These are phyloP conservation scores for Phytophthora fragariaefolia DNA, from an alignment of 352 stramenopile species.

Conservation along the genomic window DNA sequence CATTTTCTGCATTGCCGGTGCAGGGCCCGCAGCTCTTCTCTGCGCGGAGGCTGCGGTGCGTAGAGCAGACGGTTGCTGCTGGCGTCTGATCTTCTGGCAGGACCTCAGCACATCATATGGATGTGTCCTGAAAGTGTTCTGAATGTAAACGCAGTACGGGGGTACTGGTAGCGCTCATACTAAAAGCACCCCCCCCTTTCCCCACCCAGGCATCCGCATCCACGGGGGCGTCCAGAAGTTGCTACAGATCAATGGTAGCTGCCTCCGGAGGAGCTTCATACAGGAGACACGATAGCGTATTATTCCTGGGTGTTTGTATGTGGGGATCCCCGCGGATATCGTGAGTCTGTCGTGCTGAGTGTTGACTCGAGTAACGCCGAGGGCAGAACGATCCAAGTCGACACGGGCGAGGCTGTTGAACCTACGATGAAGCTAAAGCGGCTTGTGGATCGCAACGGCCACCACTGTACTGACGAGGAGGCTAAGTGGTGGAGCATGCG, in stretches of 20 bases:
- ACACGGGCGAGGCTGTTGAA: neutral
- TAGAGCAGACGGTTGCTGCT: no score
- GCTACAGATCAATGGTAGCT: no score
- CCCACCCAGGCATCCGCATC: neutral
- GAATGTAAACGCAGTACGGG: neutral
- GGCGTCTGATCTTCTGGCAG: no score
- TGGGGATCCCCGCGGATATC: conserved; percentile 3
- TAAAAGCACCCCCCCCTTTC: neutral
- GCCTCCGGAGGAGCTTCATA: neutral
- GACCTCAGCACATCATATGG: no score
- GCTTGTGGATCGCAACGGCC: neutral
- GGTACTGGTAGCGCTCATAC: no score
- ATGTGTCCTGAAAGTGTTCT: neutral
- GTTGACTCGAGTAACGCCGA: neutral
- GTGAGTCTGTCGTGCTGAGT: neutral
- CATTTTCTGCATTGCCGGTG: neutral
- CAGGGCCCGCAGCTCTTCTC: neutral
- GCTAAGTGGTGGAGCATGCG: neutral
- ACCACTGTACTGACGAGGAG: no score
- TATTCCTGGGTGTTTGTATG: neutral
- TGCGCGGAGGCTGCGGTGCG: neutral
- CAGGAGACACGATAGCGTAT: neutral
- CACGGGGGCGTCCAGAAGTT: neutral
- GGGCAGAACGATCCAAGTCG: neutral
- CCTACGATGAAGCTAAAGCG: neutral